Percentiles rank a stretch among this genome's conserved stretches.
These are phyloP conservation scores for Diaporthe sp. DNA, from an alignment of 2,329 filamentous ascomycete genomes.

Conservation along the genomic window DNA sequence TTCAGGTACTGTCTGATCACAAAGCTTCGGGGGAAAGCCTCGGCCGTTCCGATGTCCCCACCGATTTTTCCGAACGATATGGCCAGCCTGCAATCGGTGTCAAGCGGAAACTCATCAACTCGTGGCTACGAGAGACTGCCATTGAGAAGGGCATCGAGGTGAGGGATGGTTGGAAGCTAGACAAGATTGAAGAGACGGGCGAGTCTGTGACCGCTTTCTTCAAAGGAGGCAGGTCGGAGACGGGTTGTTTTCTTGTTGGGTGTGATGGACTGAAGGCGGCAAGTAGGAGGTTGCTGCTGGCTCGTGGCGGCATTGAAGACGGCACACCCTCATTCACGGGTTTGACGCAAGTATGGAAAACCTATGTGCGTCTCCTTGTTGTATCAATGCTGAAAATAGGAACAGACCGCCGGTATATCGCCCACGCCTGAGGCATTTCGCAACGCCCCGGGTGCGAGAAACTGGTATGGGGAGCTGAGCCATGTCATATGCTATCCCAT, in stretches of 20 bases:
- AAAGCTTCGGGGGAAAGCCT: conserved; percentile 10
- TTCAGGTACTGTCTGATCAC: neutral
- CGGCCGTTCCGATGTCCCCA: neutral
- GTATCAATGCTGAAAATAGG: neutral
- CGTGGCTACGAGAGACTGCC: conserved; percentile 10
- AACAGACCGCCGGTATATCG: neutral
- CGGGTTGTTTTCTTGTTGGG: conserved; percentile 23
- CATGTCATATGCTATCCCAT: conserved; percentile 28
- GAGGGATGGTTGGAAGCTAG: conserved; percentile 22
- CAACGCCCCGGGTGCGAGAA: conserved; percentile 5
- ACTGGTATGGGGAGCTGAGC: conserved; percentile 18
- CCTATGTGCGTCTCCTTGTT: neutral
- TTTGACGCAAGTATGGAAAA: neutral
- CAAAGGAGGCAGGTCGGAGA: conserved; percentile 13
- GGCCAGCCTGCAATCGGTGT: conserved; percentile 22
- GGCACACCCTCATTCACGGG: neutral
- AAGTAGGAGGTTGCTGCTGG: neutral
- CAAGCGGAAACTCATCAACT: neutral
- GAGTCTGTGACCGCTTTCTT: conserved; percentile 26
- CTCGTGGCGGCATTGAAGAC: neutral
- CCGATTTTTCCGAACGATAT: conserved; percentile 11
- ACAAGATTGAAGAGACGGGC: conserved; percentile 19
- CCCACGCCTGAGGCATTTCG: neutral
- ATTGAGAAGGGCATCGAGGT: conserved; percentile 13
- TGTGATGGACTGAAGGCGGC: conserved; percentile 26